A percentile compares a stretch with the other conserved stretches of the same genome.
phyloP scores from a whole-genome alignment of 2,329 filamentous ascomycete species.

The Sporothrix pallida region DNA sequence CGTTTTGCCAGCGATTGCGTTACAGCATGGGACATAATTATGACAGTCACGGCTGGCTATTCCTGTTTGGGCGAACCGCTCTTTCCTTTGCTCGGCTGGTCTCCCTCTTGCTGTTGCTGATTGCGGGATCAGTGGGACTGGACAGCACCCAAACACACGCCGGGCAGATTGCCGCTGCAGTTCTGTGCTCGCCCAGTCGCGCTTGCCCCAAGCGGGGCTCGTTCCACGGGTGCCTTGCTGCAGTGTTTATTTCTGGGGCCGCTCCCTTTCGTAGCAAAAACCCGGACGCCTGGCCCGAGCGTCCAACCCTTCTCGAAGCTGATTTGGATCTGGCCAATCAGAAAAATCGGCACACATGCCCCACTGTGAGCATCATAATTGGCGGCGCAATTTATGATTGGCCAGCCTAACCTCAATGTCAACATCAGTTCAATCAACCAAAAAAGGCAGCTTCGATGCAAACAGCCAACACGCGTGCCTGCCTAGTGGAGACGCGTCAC shows the following conservation, averaged over 20 bases:
- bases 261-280: not conserved
- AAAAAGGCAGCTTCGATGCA: not conserved
- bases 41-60: slow-evolving; percentile 25
- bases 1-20: not conserved
- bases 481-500: not conserved
- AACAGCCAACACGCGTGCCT: slow-evolving; percentile 11
- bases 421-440: slow-evolving; percentile 21
- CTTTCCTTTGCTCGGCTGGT: slow-evolving; percentile 1
- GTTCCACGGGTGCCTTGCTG: slow-evolving; percentile 24
- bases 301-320: not conserved
- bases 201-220: slow-evolving; percentile 21
- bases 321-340: slow-evolving; percentile 35
- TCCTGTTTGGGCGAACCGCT: slow-evolving; percentile 26
- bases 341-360: slow-evolving; percentile 31
- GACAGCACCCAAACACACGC: not conserved
- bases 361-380: not conserved
- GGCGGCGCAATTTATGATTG: slow-evolving; percentile 23
- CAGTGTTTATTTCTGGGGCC: not conserved
- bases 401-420: not conserved
- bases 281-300: slow-evolving; percentile 20
- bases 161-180: slow-evolving; percentile 3
- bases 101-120: slow-evolving; percentile 25
- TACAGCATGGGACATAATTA: not conserved
- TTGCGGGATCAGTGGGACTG: slow-evolving; percentile 25
- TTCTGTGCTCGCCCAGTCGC: slow-evolving; percentile 22